A percentile compares a stretch with the other conserved stretches of the same genome.
phyloP scores from a whole-genome alignment of 2,329 filamentous ascomycete species.

The Aspergillus sp. region DNA sequence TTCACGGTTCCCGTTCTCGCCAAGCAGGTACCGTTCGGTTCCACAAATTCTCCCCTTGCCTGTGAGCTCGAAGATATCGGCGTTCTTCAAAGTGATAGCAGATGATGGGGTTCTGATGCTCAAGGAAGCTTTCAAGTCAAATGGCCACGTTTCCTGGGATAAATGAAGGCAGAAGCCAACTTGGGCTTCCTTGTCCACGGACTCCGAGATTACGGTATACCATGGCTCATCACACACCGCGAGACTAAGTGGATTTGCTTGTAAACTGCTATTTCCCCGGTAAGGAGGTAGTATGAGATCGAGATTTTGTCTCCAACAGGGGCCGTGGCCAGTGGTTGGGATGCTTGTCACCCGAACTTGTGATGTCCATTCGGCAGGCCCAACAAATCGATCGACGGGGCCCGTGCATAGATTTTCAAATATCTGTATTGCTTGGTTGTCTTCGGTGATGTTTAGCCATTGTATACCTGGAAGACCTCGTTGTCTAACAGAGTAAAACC shows the following conservation, averaged over 20 bases:
- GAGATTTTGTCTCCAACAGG: constrained; percentile 50
- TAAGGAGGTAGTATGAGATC: constrained; percentile 49
- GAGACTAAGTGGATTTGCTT: constrained; percentile 30
- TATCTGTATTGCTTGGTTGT: constrained; percentile 51
- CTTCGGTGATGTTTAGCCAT: constrained; percentile 52
- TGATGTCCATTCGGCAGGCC: constrained; percentile 40
- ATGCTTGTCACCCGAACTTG: constrained; percentile 54
- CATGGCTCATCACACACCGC: constrained; percentile 27
- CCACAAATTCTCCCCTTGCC: constrained; percentile 57
- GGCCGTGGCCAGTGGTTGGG: constrained; percentile 53
- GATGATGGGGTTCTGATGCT: constrained; percentile 30
- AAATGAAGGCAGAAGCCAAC: constrained; percentile 40
- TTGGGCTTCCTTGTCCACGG: constrained; percentile 29
- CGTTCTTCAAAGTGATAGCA: constrained; percentile 23
- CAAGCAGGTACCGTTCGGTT: constrained; percentile 63
- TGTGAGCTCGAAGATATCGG: constrained; percentile 51
- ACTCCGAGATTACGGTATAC: constrained; percentile 39
- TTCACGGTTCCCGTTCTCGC: constrained; percentile 54
- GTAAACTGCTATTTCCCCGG: constrained; percentile 41
- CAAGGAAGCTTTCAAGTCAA: constrained; percentile 27
- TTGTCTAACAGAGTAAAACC: constrained; percentile 56
- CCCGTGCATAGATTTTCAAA: constrained; percentile 58
- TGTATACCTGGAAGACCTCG: constrained; percentile 52
- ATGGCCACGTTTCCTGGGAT: constrained; percentile 25
- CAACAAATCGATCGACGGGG: constrained; percentile 48